phyloP scores from a whole-genome alignment of 23 red algal genomes.

The Chondrus crispus region DNA sequence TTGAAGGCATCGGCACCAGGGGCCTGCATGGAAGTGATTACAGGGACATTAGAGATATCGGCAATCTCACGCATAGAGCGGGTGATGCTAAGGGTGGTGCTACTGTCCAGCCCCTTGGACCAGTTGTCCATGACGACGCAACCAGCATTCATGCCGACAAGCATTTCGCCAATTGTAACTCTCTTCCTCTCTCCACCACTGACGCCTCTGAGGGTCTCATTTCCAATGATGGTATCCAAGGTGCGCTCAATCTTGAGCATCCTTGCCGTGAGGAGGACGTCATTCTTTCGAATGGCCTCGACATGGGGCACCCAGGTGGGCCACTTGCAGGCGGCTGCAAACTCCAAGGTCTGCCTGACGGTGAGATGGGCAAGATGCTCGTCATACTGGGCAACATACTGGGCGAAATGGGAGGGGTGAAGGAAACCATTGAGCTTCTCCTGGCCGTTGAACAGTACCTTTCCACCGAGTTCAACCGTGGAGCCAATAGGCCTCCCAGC shows the following conservation, averaged over 20 bases:
- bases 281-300: constrained; percentile 56
- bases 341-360: constrained; percentile 77
- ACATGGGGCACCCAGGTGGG: constrained; percentile 84
- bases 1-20: constrained; percentile 76
- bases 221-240: constrained; percentile 72
- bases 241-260: constrained; percentile 73
- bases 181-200: constrained; percentile 96
- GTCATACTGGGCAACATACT: constrained; percentile 75
- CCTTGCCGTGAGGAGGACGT: constrained; percentile 50
- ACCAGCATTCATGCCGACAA: constrained; percentile 40
- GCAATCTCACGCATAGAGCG: constrained; percentile 58
- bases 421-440: not conserved
- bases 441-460: constrained; percentile 76
- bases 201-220: constrained; percentile 77
- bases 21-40: constrained; percentile 77
- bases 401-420: constrained; percentile 58
- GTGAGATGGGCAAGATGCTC: constrained; percentile 75
- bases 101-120: constrained; percentile 80
- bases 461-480: constrained; percentile 23
- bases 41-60: constrained; percentile 5
- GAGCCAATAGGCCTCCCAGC: constrained; percentile 20
- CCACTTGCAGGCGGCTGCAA: constrained; percentile 78
- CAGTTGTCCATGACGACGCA: constrained; percentile 77
- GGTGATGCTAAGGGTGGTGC: constrained; percentile 76
- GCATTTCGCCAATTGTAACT: constrained; percentile 92